Evolutionary conservation across 139 green algal species (phyloP), one percentile per base, ranked within the genome.

Genomic region (Picochlorum sp.): DNA sequence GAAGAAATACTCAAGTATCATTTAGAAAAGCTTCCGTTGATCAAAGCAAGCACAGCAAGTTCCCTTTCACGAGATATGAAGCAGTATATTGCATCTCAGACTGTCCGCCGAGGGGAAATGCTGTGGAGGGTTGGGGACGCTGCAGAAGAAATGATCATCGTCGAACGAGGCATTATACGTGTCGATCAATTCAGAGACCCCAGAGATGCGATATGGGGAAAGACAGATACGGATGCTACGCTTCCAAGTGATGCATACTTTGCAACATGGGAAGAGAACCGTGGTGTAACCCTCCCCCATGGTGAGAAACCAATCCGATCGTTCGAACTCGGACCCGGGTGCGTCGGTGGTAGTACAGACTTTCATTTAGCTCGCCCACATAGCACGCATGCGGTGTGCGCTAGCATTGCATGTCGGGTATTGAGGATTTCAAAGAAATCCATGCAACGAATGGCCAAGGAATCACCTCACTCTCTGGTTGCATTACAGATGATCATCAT

Each of bases 251-350:
- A 30, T 31, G 50, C 51, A 47, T 23, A 13, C 9, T 23, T 49
- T 23, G 51, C 34, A 41, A 11, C 34, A 11, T 41, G 34, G 34
- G 26, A 20, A 21, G 63, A n/a, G 45, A 8, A 11, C 11, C 13
- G 45, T 0, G 52, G 45, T 45, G 34, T 41, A 41, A 13, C 34
- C 34, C 34, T 41, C 34, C 11, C 16, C 14, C 49, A 60, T 26
- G 50, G 50, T 13, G 23, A 15, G 23, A 59, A 21, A 44, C 52
- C 51, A 24, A 21, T 63, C 14, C 58, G 65, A 18, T 61, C 49
- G 7, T 72, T 60, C 57, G 71, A 77, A 68, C 28, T 65, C 6
- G 71, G 65, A 21, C 71, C 65, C 0, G 71, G 71, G 31, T 77
- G 71, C 41, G 71, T 77, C 21, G 64, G 38, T 45, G 71, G 71